Conservation (phyloP, 2,329 filamentous ascomycete genomes). For the Epichloe elymi region DNA sequence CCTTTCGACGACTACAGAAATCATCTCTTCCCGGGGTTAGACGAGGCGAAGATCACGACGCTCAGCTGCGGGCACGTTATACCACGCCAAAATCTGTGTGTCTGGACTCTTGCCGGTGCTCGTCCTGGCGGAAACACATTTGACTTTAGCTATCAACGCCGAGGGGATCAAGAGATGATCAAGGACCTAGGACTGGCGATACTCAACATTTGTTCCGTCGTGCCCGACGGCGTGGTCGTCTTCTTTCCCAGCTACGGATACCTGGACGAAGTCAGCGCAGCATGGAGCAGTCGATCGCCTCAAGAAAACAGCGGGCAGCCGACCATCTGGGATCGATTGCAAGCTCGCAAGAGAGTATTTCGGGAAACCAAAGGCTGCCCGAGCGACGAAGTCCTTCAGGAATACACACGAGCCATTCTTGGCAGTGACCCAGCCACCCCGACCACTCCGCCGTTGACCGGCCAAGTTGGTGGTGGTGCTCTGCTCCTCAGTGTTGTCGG, state of each 20-base stretch:
- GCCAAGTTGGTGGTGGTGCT: slow-evolving; percentile 40
- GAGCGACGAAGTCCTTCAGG: slow-evolving; percentile 57
- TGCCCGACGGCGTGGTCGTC: slow-evolving; percentile 81
- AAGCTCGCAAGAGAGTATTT: slow-evolving; percentile 49
- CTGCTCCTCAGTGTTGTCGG: slow-evolving; percentile 83
- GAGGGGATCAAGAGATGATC: slow-evolving; percentile 57
- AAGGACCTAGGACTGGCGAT: slow-evolving; percentile 62
- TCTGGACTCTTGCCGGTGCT: slow-evolving; percentile 50
- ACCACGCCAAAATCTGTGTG: slow-evolving; percentile 65
- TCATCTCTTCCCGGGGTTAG: slow-evolving; percentile 70
- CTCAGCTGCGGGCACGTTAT: slow-evolving; percentile 94
- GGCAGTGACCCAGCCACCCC: slow-evolving; percentile 12
- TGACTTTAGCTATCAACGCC: slow-evolving; percentile 77
- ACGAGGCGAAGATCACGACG: slow-evolving; percentile 52
- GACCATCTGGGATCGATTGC: slow-evolving; percentile 46
- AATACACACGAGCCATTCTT: slow-evolving; percentile 59
- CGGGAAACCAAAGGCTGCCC: slow-evolving; percentile 39
- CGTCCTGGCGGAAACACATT: slow-evolving; percentile 39
- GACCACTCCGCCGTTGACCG: neutral
- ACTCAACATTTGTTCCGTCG: slow-evolving; percentile 54
- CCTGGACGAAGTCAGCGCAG: slow-evolving; percentile 56
- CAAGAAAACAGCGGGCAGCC: slow-evolving; percentile 15
- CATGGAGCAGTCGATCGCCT: slow-evolving; percentile 37
- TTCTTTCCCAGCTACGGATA: slow-evolving; percentile 97
- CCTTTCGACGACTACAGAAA: slow-evolving; percentile 83